phyloP scores from a whole-genome alignment of 2,329 filamentous ascomycete species.

The Alternaria sp. region DNA sequence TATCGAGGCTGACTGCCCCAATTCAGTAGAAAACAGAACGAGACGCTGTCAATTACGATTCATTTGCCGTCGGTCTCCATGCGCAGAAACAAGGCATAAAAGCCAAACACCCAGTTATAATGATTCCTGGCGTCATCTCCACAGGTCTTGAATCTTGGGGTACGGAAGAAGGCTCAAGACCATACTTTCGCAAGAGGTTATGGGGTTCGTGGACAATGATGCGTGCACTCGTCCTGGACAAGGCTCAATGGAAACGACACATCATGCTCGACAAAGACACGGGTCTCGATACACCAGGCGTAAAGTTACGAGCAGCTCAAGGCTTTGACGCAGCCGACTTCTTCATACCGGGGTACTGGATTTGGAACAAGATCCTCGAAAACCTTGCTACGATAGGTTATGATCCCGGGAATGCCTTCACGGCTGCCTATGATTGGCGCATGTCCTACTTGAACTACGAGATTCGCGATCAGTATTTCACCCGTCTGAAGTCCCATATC shows the following conservation, averaged over 20 bases:
- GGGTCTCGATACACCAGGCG: constrained; percentile 85
- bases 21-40: constrained; percentile 77
- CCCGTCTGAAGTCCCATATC: constrained; percentile 86
- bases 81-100: constrained; percentile 80
- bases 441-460: constrained; percentile 91
- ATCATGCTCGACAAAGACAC: constrained; percentile 96
- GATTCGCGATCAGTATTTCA: constrained; percentile 91
- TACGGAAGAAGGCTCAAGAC: constrained; percentile 81
- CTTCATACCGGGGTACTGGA: constrained; percentile 91
- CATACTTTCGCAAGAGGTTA: constrained; percentile 91
- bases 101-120: constrained; percentile 88
- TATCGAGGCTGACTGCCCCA: constrained; percentile 34
- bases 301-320: constrained; percentile 92
- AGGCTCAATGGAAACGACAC: constrained; percentile 92
- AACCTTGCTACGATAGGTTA: constrained; percentile 96
- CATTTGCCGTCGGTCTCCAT: constrained; percentile 88
- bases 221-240: constrained; percentile 90
- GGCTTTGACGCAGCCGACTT: constrained; percentile 98
- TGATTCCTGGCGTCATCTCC: constrained; percentile 97
- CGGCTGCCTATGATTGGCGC: constrained; percentile 86
- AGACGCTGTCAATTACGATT: constrained; percentile 88
- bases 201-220: constrained; percentile 99
- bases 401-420: constrained; percentile 80
- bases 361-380: constrained; percentile 98
- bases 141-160: constrained; percentile 98